phyloP scores from a whole-genome alignment of 139 green algal genomes.

The Chlorella sp. region DNA sequence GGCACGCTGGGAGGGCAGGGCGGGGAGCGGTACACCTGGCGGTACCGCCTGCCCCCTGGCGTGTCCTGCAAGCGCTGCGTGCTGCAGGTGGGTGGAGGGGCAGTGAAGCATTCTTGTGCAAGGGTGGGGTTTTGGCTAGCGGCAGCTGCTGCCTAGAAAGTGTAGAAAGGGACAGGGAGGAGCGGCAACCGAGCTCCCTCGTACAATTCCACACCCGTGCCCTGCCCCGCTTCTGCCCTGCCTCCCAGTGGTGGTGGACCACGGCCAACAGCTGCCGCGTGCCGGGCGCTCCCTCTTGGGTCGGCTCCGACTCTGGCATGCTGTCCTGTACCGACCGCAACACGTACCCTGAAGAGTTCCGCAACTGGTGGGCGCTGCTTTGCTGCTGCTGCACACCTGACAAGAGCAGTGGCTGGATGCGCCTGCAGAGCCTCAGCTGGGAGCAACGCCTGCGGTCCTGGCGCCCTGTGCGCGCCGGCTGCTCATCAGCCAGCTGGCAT shows the following conservation, averaged over 20 bases:
- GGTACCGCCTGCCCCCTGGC: constrained; percentile 21
- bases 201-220: no score
- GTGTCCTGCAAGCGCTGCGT: constrained; percentile 19
- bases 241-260: constrained; percentile 18
- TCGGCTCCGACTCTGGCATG: constrained; percentile 3
- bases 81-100: not conserved
- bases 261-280: constrained; percentile 18
- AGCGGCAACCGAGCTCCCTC: no score
- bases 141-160: not conserved
- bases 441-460: no score
- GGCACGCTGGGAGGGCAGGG: not conserved
- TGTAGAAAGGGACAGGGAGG: no score
- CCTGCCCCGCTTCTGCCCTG: no score
- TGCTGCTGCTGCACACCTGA: no score
- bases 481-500: no score
- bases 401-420: no score
- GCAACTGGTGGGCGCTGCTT: not conserved
- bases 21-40: constrained; percentile 22
- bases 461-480: no score
- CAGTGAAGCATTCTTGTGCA: no score
- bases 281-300: not conserved
- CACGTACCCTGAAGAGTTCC: constrained; percentile 5
- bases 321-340: not conserved
- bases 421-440: no score
- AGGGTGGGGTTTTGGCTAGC: not conserved